Percentiles rank a stretch among this genome's conserved stretches.
These are phyloP conservation scores for Astragalus glycyphyllos DNA, from an alignment of 306 rosid species.

Conservation along the genomic window DNA sequence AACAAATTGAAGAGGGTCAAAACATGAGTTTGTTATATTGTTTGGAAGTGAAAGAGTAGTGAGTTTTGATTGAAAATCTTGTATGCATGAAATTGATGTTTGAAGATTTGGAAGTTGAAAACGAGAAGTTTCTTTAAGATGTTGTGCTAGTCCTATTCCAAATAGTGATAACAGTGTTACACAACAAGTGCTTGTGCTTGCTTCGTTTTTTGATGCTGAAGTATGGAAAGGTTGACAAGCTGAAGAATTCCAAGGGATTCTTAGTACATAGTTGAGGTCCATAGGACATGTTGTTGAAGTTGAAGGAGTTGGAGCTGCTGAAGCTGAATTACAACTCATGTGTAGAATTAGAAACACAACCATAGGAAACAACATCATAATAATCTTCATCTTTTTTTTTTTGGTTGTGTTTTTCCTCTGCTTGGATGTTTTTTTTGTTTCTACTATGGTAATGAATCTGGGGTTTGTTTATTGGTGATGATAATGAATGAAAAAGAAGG, in stretches of 20 bases:
- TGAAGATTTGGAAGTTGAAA: slow-evolving; percentile 65
- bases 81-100: slow-evolving; percentile 68
- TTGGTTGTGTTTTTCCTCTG: slow-evolving; percentile 5
- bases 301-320: slow-evolving; percentile 46
- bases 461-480: background rate
- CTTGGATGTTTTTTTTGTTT: slow-evolving; percentile 23
- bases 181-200: slow-evolving; percentile 53
- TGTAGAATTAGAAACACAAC: slow-evolving; percentile 37
- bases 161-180: slow-evolving; percentile 60
- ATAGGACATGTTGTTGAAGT: slow-evolving; percentile 61
- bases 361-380: slow-evolving; percentile 12
- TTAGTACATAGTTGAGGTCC: slow-evolving; percentile 68
- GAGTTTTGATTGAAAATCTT: slow-evolving; percentile 67
- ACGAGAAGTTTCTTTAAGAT: slow-evolving; percentile 70
- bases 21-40: slow-evolving; percentile 52
- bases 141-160: slow-evolving; percentile 65
- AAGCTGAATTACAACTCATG: background rate
- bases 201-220: slow-evolving; percentile 20
- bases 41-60: slow-evolving; percentile 51
- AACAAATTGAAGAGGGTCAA: slow-evolving; percentile 70
- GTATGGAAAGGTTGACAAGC: slow-evolving; percentile 49
- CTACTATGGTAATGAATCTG: slow-evolving; percentile 4
- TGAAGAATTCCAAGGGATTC: slow-evolving; percentile 75
- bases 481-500: slow-evolving; percentile 22
- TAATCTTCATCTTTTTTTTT: slow-evolving; percentile 32